Evolutionary conservation across 257 asterid species (phyloP).

Genomic region (Gynochthodes officinalis): DNA sequence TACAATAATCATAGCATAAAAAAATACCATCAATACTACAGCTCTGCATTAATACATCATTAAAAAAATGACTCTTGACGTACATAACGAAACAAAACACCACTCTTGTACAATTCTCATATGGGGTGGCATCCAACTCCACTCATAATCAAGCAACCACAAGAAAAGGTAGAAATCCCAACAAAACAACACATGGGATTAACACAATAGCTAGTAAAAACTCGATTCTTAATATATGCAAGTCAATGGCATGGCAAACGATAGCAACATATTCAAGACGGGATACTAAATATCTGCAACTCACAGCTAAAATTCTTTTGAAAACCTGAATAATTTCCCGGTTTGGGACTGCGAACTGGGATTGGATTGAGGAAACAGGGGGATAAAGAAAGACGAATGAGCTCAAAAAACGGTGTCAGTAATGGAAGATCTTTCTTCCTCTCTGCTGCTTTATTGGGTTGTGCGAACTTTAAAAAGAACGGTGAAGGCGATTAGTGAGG

Average conservation of each 20-base stretch:
- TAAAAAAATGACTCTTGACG: not conserved
- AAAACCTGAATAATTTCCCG: not conserved
- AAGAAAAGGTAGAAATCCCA: not conserved
- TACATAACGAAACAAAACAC: not conserved
- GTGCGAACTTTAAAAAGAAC: constrained; percentile 13
- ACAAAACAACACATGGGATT: not conserved
- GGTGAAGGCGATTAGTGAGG: constrained; percentile 6
- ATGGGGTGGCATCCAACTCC: not conserved
- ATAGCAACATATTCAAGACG: not conserved
- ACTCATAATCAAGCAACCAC: not conserved
- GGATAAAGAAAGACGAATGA: not conserved
- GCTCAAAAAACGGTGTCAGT: not conserved
- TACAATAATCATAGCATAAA: not conserved
- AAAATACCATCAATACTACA: not conserved
- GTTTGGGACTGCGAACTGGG: not conserved
- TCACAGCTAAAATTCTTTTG: not conserved
- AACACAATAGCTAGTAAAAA: not conserved
- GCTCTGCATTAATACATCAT: no score
- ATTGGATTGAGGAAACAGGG: not conserved
- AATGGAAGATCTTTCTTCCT: no score
- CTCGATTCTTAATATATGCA: constrained; percentile 9
- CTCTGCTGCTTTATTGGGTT: not conserved
- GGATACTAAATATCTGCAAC: not conserved
- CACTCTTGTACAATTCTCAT: not conserved
- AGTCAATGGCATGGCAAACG: not conserved